Evolutionary conservation across 176 grass and related monocot species (phyloP).

Genomic region (Urochloa ruziziensis): DNA sequence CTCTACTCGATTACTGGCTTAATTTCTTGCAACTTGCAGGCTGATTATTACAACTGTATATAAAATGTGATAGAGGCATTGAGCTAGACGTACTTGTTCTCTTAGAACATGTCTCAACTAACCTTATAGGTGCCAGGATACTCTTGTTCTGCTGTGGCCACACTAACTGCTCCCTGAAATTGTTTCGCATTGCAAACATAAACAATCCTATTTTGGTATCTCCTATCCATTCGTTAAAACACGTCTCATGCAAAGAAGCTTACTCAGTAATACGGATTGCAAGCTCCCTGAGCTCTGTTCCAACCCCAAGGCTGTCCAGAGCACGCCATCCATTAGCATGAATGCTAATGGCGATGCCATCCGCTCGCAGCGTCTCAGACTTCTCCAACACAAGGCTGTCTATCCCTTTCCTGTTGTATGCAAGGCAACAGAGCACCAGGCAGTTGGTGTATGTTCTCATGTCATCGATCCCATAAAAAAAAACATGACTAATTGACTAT

Average conservation of each 20-base stretch:
- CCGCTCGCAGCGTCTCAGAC: conserved; percentile 28
- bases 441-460: too few species aligned
- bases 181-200: not conserved
- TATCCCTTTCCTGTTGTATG: conserved; percentile 45
- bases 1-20: not conserved
- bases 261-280: not conserved
- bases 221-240: not conserved
- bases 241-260: too few species aligned
- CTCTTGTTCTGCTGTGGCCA: not conserved
- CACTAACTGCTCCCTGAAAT: not conserved
- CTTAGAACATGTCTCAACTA: not conserved
- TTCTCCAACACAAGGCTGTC: conserved; percentile 47
- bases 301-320: not conserved
- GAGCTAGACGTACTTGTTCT: too few species aligned
- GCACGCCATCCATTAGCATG: not conserved
- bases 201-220: not conserved
- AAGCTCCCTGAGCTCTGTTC: not conserved
- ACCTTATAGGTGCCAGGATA: not conserved
- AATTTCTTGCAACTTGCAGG: not conserved
- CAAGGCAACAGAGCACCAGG: not conserved
- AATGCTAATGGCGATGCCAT: conserved; percentile 28
- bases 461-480: too few species aligned
- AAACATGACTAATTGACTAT: too few species aligned
- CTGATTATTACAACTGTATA: too few species aligned
- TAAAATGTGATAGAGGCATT: too few species aligned